A percentile compares a stretch with the other conserved stretches of the same genome.
These are phyloP conservation scores for Powellomyces hirtus DNA, from an alignment of 192 early-diverging fungal species.

Conservation along the genomic window DNA sequence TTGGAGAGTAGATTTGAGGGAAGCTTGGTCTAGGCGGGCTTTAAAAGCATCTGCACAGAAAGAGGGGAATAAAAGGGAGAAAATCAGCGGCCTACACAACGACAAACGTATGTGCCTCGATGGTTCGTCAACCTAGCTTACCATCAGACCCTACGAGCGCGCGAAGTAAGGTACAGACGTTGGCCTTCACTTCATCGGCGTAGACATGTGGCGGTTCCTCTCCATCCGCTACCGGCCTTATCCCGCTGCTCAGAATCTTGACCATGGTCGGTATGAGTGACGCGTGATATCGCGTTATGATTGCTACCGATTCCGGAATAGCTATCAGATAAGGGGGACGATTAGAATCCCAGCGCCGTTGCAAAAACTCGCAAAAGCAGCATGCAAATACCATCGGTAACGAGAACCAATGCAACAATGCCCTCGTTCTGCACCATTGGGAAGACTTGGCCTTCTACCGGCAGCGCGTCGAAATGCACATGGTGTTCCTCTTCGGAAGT, in stretches of 20 bases:
- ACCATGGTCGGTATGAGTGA: conserved; percentile 32
- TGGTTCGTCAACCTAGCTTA: conserved; percentile 23
- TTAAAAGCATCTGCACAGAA: background rate
- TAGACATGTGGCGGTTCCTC: conserved; percentile 23
- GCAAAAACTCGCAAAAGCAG: no score
- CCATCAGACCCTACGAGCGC: conserved; percentile 34
- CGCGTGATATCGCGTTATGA: conserved; percentile 32
- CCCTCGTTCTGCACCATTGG: conserved; percentile 56
- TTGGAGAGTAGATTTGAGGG: background rate
- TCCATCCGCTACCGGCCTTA: conserved; percentile 7
- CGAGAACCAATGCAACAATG: conserved; percentile 44
- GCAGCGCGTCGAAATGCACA: conserved; percentile 56
- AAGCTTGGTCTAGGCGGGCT: background rate
- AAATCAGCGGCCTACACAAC: background rate
- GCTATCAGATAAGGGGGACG: conserved; percentile 14
- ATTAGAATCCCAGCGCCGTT: background rate
- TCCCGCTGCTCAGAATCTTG: conserved; percentile 39
- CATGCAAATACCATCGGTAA: conserved; percentile 32
- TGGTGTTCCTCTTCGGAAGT: conserved; percentile 37
- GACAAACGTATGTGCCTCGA: no score
- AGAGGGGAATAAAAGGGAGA: background rate
- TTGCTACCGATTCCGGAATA: conserved; percentile 25
- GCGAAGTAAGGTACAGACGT: conserved; percentile 39
- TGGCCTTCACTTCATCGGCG: conserved; percentile 41
- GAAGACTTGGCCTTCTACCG: conserved; percentile 46